Evolutionary conservation across 768 basidiomycete species (phyloP), one percentile per base, ranked within the genome.

Genomic region (Lepiota venenata): DNA sequence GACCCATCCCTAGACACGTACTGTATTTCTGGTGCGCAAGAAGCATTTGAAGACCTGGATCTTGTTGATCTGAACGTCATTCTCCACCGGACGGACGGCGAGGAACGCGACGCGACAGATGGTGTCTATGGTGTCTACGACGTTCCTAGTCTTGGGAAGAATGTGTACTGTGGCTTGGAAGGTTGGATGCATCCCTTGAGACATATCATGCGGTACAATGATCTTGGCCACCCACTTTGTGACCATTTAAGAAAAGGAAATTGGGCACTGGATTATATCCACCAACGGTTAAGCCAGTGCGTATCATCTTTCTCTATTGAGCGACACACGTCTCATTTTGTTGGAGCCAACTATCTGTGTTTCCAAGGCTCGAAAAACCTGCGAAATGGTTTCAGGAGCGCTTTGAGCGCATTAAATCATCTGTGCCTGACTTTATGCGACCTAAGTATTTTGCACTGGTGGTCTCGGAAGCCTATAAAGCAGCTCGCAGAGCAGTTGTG

Each of bases 391-490:
- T 98, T 63, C 81, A 84, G 65, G 83, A 90, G 57, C 82, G 94
- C n/a, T 91, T 95, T 61, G 91, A 93, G 44, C 77, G 83, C 18
- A 80, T 98, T 63, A 87, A 89, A 61, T 66, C 66, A 1, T 77
- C 77, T 10, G 85, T 87, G 5, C 90, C 97, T 0, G 81, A 88
- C 15, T 95, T 93, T 76, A 76, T 98, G 69, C 82, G 95, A 18
- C 97, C 97, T 18, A 98, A 96, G 68, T 98, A 92, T 70, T 99
- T 99, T 60, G 93, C 94, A 0, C 79, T 98, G 56, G 80, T 96
- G 52, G 78, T 98, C 55, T 91, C 88, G 20, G 86, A 86, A 56
- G 94, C 94, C 1, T 96, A 97, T 77, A 97, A 94, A 68, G 92
- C 91, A 9, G 88, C 94, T 16, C 85, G 94, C 18, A 76, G 79